Conservation (phyloP, 2,329 filamentous ascomycete genomes). For the Cordyceps tenuipes region DNA sequence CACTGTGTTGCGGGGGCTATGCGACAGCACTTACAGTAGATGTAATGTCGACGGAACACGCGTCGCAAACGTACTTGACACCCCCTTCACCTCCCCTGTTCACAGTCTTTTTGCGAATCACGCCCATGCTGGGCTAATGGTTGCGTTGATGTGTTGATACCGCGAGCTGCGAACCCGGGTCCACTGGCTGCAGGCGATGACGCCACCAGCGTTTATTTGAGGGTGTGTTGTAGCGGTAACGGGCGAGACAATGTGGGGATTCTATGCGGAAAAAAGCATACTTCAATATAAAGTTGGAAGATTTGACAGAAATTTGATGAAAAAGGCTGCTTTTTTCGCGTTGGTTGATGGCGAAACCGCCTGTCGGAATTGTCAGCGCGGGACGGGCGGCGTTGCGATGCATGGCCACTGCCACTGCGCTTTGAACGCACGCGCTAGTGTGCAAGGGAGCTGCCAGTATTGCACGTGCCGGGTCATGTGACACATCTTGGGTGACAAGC, state of each 20-base stretch:
- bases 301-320: conserved; percentile 2
- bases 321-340: not conserved
- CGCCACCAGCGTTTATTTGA: conserved; percentile 6
- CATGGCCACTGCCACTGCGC: not conserved
- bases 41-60: conserved; percentile 93
- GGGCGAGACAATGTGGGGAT: not conserved
- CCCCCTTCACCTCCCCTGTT: conserved; percentile 77
- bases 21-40: conserved; percentile 63
- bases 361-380: conserved; percentile 4
- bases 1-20: not conserved
- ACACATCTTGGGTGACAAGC: not conserved
- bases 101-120: conserved; percentile 92
- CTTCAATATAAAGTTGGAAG: not conserved
- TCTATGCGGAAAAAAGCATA: conserved; percentile 2
- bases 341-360: conserved; percentile 1
- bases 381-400: conserved; percentile 2
- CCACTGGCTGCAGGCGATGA: conserved; percentile 4
- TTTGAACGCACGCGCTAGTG: not conserved
- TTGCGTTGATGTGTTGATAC: not conserved
- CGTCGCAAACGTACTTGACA: conserved; percentile 94
- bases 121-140: conserved; percentile 56
- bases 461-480: conserved; percentile 8
- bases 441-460: not conserved
- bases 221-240: not conserved
- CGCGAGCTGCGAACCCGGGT: not conserved